Percentiles rank a stretch among this genome's conserved stretches.
These are phyloP conservation scores for Diplodia corticola DNA, from an alignment of 2,329 filamentous ascomycete genomes.

Conservation along the genomic window DNA sequence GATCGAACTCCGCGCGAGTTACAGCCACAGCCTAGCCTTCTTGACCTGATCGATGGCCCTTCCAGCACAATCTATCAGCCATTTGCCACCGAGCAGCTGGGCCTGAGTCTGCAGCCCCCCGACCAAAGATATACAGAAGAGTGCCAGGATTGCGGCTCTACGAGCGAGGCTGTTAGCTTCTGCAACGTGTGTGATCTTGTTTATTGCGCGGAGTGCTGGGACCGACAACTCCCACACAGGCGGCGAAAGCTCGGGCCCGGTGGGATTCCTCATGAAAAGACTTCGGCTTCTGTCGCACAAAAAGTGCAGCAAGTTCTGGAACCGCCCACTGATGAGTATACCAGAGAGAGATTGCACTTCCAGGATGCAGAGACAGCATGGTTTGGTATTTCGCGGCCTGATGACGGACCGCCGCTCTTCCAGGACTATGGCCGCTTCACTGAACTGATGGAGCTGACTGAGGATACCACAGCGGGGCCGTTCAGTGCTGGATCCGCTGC, in stretches of 20 bases:
- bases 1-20: no score
- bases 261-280: conserved; percentile 28
- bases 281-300: conserved; percentile 22
- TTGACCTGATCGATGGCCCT: no score
- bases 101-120: no score
- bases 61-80: no score
- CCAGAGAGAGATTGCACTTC: conserved; percentile 25
- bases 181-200: conserved; percentile 1
- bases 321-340: conserved; percentile 13
- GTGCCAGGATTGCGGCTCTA: not conserved
- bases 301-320: conserved; percentile 24
- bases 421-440: conserved; percentile 26
- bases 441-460: conserved; percentile 22
- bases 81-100: no score
- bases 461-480: conserved; percentile 24
- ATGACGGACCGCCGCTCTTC: conserved; percentile 21
- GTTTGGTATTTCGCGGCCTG: conserved; percentile 27
- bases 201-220: conserved; percentile 16
- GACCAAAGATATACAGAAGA: not conserved
- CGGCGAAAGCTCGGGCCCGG: conserved; percentile 21
- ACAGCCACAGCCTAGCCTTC: no score
- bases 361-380: conserved; percentile 29
- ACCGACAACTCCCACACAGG: conserved; percentile 15
- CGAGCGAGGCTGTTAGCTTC: not conserved
- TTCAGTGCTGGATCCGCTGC: not conserved